Evolutionary conservation across 805 yeast genomes (phyloP), one percentile per base, ranked within the genome.

Genomic region (Cephaloascus albidus): DNA sequence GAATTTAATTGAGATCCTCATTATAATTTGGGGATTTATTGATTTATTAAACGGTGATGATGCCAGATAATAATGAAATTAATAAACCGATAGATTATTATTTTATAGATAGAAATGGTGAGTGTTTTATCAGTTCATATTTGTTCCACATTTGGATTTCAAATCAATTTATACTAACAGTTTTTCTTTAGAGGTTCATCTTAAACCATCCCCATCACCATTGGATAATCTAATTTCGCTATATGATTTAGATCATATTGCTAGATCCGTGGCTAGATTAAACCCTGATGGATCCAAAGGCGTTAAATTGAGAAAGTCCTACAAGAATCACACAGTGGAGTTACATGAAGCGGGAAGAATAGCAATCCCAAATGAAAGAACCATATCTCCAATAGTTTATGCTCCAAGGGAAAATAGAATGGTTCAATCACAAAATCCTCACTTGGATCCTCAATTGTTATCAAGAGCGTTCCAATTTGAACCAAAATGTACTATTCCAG

Each of bases 231-330:
- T 93, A 38, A 70, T 88, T 17, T 62, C 74, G 19, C 57, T 83
- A 14, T 93, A 87, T 50, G 80, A 79, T 2, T 60, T 93, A 33
- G 72, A 74, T 32, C 72, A 70, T 2, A 63, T 89, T 12, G 85
- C 96, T 1, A 68, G 74, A 40, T 80, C 95, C 3, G 81, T 93
- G 34, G 95, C 96, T 1, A 73, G 98, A 52, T 72, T 81, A 10
- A 88, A 85, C 51, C 81, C 87, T 2, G 94, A 83, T 51, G 96
- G 96, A 0, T 74, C 93, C 1, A 88, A 85, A 49, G 96, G 96
- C 40, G 88, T 88, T 31, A 93, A 93, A 61, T 72, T 93, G 40
- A 73, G 98, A 50, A 93, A 93, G 60, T 87, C 97, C 0, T 93
- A 93, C 62, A 93, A 93, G 58, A 88, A 89, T 46, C 97, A 90